These are phyloP conservation scores for Bryum argenteum DNA, from an alignment of 225 moss, liverwort and hornwort genomes.

Conservation along the genomic window DNA sequence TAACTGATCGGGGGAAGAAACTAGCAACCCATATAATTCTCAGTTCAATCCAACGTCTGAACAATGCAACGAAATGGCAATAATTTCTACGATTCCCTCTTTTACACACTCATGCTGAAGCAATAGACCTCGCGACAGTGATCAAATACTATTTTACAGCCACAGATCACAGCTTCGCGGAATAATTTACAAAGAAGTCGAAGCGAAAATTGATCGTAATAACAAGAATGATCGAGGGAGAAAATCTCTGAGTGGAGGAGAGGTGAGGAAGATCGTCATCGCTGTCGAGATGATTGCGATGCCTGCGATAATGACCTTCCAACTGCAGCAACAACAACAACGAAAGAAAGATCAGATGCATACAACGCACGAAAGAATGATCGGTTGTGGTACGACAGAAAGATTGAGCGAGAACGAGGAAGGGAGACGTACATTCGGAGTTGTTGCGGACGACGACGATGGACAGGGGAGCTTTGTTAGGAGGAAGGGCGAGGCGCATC, in stretches of 20 bases:
- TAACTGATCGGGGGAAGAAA: too few relatives aligned
- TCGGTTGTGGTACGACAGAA: too few relatives aligned
- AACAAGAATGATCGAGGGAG: constrained; percentile 22
- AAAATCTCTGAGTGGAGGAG: neutral
- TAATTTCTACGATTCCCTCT: neutral
- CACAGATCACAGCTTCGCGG: constrained; percentile 17
- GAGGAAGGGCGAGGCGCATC: constrained; percentile 60
- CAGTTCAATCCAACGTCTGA: constrained; percentile 3
- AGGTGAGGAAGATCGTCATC: constrained; percentile 13
- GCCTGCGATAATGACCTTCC: constrained; percentile 32
- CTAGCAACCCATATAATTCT: neutral
- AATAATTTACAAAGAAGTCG: constrained; percentile 26
- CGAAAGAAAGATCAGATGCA: neutral
- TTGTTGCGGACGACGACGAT: constrained; percentile 52
- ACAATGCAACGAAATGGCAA: constrained; percentile 19
- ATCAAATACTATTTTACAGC: constrained; percentile 7
- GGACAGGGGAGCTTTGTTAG: constrained; percentile 58
- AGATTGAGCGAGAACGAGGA: neutral
- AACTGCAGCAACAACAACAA: constrained; percentile 38
- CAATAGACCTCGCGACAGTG: constrained; percentile 13
- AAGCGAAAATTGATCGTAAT: neutral
- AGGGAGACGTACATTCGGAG: constrained; percentile 43
- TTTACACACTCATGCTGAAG: constrained; percentile 18
- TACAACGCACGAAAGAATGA: too few relatives aligned
- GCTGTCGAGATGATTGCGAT: constrained; percentile 19